Conservation (phyloP, 192 early-diverging fungal species). For the Spinellus fusiger region DNA sequence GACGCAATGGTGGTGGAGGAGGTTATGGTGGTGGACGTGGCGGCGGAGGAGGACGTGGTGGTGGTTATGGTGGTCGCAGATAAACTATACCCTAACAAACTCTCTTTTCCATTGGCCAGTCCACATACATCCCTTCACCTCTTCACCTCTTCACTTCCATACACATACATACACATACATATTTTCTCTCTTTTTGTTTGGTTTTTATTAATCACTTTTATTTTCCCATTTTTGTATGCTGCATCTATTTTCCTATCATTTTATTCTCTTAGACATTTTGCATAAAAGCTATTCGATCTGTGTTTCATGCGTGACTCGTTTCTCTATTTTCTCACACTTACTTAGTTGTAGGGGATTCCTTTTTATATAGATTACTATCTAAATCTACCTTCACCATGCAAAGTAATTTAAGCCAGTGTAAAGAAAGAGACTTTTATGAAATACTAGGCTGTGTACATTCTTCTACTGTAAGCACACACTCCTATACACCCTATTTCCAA, state of each 20-base stretch:
- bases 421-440: constrained; percentile 1
- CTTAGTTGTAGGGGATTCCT: no score
- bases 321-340: no score
- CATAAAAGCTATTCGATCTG: no score
- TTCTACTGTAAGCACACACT: background rate
- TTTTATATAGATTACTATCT: no score
- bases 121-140: background rate
- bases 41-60: constrained; percentile 36
- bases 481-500: background rate
- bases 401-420: background rate
- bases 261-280: background rate
- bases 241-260: no score
- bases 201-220: background rate
- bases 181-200: background rate
- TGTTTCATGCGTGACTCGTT: no score
- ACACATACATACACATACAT: background rate
- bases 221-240: background rate
- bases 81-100: background rate
- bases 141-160: background rate
- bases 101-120: background rate
- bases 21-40: constrained; percentile 37
- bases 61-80: constrained; percentile 32
- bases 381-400: background rate
- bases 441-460: constrained; percentile 6
- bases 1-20: constrained; percentile 30